Conservation (phyloP, 768 basidiomycete genomes). For the Phylloporus sp. region DNA sequence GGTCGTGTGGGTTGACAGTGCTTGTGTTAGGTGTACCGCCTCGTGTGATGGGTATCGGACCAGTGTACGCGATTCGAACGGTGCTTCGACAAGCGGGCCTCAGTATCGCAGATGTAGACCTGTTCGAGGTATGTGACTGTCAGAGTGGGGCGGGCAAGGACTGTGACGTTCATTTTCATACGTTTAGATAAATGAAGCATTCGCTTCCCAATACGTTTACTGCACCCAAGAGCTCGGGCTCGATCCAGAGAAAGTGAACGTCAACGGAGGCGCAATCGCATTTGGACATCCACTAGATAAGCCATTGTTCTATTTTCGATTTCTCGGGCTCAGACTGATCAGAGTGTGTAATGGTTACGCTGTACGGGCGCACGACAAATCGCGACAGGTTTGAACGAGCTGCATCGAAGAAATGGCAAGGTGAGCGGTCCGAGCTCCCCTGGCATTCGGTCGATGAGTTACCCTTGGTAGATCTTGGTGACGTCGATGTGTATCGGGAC, state of each 20-base stretch:
- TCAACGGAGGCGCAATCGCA: constrained; percentile 89
- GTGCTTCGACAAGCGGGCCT: constrained; percentile 68
- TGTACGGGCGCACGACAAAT: constrained; percentile 84
- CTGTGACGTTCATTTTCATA: not conserved
- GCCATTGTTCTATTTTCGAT: constrained; percentile 26
- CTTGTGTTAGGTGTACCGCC: constrained; percentile 57
- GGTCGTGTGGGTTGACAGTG: not conserved
- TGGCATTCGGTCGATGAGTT: constrained; percentile 1
- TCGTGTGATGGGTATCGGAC: constrained; percentile 87
- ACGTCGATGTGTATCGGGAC: constrained; percentile 88
- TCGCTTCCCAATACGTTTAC: constrained; percentile 81
- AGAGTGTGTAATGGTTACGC: constrained; percentile 38
- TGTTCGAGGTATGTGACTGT: constrained; percentile 59
- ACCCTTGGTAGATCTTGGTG: constrained; percentile 60
- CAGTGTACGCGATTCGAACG: constrained; percentile 77
- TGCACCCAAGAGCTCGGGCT: constrained; percentile 63
- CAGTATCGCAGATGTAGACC: constrained; percentile 63
- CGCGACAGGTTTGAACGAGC: constrained; percentile 75
- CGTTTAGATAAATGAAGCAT: constrained; percentile 83
- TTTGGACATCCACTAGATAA: constrained; percentile 80
- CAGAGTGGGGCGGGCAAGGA: not conserved
- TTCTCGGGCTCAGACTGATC: constrained; percentile 5
- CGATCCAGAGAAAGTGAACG: constrained; percentile 68
- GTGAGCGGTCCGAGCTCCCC: too few species aligned
- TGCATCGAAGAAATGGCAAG: constrained; percentile 66